Conservation (phyloP, 2,329 filamentous ascomycete species). For the Venturia aucupariae region DNA sequence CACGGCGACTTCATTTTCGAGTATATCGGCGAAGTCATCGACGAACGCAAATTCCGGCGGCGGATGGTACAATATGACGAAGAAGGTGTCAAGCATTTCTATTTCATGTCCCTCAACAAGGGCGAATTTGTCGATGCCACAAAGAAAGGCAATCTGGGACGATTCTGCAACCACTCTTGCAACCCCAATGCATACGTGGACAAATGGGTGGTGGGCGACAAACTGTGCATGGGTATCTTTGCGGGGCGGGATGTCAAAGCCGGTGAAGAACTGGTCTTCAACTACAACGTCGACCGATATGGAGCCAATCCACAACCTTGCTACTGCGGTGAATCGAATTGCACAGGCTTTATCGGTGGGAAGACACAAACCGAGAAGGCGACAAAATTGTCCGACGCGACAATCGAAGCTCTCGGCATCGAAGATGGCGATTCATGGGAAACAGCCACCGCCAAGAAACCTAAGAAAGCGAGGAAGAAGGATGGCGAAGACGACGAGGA, state of each 20-base stretch:
- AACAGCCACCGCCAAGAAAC: constrained; percentile 77
- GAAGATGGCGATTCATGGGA: constrained; percentile 91
- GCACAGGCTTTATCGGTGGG: constrained; percentile 91
- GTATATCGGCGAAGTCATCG: constrained; percentile 97
- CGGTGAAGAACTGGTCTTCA: constrained; percentile 94
- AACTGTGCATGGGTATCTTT: constrained; percentile 98
- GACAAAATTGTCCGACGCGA: constrained; percentile 80
- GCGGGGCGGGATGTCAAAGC: constrained; percentile 73
- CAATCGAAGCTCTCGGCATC: constrained; percentile 91
- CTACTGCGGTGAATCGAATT: constrained; percentile 91
- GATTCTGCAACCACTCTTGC: constrained; percentile 98
- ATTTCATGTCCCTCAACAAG: constrained; percentile 98
- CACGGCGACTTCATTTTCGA: constrained; percentile 92
- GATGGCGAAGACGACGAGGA: constrained; percentile 85
- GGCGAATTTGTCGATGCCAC: constrained; percentile 97
- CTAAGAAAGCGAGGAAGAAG: constrained; percentile 70
- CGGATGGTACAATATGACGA: constrained; percentile 91
- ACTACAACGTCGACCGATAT: constrained; percentile 98
- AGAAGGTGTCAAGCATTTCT: constrained; percentile 97
- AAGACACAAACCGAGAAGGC: constrained; percentile 95
- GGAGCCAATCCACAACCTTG: constrained; percentile 94
- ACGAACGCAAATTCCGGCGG: constrained; percentile 77
- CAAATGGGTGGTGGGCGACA: constrained; percentile 97
- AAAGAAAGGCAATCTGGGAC: constrained; percentile 87
- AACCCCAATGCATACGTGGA: constrained; percentile 98